Evolutionary conservation across 2,329 filamentous ascomycete species (phyloP).

Genomic region (Aspergillus hortae): DNA sequence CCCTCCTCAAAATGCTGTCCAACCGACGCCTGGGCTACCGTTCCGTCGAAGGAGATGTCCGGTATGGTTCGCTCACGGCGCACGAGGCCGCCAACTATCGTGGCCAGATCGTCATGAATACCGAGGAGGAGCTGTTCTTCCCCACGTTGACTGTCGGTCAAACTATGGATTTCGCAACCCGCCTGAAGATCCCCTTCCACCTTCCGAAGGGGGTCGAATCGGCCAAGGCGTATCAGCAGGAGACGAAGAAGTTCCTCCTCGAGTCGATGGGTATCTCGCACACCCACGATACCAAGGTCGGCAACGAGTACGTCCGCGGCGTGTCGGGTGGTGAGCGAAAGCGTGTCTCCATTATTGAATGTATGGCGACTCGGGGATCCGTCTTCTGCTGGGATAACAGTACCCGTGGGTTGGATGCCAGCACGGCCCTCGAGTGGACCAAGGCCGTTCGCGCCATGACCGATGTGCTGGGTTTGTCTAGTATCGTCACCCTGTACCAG

Average conservation of each 20-base stretch:
- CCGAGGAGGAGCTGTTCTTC: conserved; percentile 52
- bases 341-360: conserved; percentile 66
- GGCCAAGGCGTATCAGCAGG: conserved; percentile 45
- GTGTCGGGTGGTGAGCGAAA: conserved; percentile 68
- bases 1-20: conserved; percentile 65
- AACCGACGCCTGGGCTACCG: conserved; percentile 57
- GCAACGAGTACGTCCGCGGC: conserved; percentile 63
- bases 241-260: conserved; percentile 55
- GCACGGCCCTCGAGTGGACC: conserved; percentile 59
- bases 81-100: conserved; percentile 47
- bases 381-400: conserved; percentile 67
- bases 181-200: conserved; percentile 53
- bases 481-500: conserved; percentile 66
- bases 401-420: conserved; percentile 63
- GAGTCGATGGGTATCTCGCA: conserved; percentile 57
- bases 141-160: conserved; percentile 50
- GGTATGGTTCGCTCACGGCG: conserved; percentile 48
- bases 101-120: conserved; percentile 57
- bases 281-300: conserved; percentile 63
- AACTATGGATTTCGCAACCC: conserved; percentile 54
- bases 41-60: conserved; percentile 56
- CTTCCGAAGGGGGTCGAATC: conserved; percentile 44
- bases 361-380: conserved; percentile 53
- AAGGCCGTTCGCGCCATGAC: conserved; percentile 63
- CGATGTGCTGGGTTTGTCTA: conserved; percentile 57